These are phyloP conservation scores for Phytophthora multivora DNA, from an alignment of 352 stramenopile genomes.

Conservation along the genomic window DNA sequence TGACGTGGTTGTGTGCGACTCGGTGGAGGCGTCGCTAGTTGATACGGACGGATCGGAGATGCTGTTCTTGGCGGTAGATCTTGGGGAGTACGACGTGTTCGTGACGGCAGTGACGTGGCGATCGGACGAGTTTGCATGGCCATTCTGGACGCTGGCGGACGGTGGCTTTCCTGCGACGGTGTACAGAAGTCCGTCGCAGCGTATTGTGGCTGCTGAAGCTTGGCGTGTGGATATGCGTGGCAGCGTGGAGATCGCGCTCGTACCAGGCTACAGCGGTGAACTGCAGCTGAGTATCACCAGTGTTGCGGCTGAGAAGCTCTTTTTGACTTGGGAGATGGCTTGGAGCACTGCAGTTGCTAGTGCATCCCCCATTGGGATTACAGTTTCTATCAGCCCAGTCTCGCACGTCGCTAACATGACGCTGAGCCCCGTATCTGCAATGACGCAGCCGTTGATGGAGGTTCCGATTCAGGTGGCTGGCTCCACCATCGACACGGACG, in stretches of 20 bases:
- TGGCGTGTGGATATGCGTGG: constrained; percentile 20
- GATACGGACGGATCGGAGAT: constrained; percentile 46
- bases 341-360: background rate
- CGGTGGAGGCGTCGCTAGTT: constrained; percentile 30
- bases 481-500: constrained; percentile 37
- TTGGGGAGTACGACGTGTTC: constrained; percentile 18
- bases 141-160: constrained; percentile 13
- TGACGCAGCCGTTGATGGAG: constrained; percentile 28
- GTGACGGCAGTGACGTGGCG: constrained; percentile 26
- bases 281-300: constrained; percentile 18
- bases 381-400: constrained; percentile 22
- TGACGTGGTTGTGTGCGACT: constrained; percentile 23
- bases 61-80: constrained; percentile 37
- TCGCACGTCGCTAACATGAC: constrained; percentile 27
- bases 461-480: constrained; percentile 24
- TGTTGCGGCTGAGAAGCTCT: constrained; percentile 10
- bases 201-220: constrained; percentile 11
- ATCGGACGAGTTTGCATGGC: constrained; percentile 10
- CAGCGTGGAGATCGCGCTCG: constrained; percentile 28
- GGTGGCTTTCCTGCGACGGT: constrained; percentile 10
- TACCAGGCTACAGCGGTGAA: constrained; percentile 26
- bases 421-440: constrained; percentile 25
- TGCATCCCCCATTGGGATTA: background rate
- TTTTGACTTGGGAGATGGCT: background rate
- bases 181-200: constrained; percentile 4